phyloP scores from a whole-genome alignment of 2,329 filamentous ascomycete species.

The Bipolaris oryzae region DNA sequence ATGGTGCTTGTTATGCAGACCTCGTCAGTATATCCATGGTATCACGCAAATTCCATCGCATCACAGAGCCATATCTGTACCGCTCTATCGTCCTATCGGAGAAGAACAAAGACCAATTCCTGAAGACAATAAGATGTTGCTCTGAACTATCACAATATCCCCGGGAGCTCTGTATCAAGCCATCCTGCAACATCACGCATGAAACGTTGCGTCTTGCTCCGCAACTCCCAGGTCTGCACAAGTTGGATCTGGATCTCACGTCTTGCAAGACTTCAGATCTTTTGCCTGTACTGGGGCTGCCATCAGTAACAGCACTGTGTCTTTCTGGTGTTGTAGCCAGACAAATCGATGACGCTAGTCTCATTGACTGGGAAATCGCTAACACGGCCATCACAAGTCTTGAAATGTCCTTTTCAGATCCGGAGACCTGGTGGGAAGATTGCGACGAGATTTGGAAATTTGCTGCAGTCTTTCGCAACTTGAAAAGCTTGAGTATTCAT shows the following conservation, averaged over 20 bases:
- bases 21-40: conserved; percentile 13
- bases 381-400: conserved; percentile 9
- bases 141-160: conserved; percentile 2
- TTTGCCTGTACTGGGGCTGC: conserved; percentile 2
- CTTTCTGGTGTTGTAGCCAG: conserved; percentile 1
- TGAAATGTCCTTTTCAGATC: conserved; percentile 11
- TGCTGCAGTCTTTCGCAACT: conserved; percentile 3
- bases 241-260: conserved; percentile 4
- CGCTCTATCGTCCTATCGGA: conserved; percentile 1
- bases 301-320: conserved; percentile 4
- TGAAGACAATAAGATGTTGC: background rate
- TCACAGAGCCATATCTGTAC: conserved; percentile 13
- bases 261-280: conserved; percentile 1
- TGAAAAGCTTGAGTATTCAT: conserved; percentile 6
- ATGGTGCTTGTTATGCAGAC: background rate
- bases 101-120: background rate
- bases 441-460: conserved; percentile 8
- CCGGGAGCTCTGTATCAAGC: background rate
- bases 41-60: conserved; percentile 15
- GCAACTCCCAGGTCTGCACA: conserved; percentile 6
- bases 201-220: background rate
- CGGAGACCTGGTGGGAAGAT: background rate
- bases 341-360: background rate
- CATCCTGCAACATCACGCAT: background rate
- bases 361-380: conserved; percentile 6